These are phyloP conservation scores for Magnaporthiopsis rhizophila DNA, from an alignment of 2,329 filamentous ascomycete genomes.

Conservation along the genomic window DNA sequence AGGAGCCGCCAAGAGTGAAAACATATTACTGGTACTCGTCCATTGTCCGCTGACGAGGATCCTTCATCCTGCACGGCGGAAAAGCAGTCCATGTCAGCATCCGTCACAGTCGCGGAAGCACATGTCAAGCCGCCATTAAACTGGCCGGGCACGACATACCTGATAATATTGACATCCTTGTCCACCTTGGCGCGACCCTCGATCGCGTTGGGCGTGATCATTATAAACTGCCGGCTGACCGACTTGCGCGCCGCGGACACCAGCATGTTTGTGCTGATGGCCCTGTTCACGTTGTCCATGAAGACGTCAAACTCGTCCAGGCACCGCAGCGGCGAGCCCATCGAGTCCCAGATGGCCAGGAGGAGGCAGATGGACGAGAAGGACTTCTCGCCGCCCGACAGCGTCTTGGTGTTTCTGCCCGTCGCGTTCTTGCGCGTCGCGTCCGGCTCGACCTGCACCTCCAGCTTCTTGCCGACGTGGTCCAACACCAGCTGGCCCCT, in stretches of 20 bases:
- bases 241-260: conserved; percentile 76
- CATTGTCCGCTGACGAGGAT: conserved; percentile 49
- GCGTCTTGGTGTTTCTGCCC: conserved; percentile 79
- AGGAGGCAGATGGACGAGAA: conserved; percentile 95
- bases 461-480: conserved; percentile 64
- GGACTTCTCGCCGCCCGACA: conserved; percentile 95
- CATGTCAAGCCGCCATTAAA: background rate
- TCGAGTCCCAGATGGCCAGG: conserved; percentile 92
- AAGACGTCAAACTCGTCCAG: conserved; percentile 98
- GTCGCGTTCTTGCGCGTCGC: conserved; percentile 59
- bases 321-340: conserved; percentile 90
- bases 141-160: conserved; percentile 32
- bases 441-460: conserved; percentile 67
- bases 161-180: conserved; percentile 71
- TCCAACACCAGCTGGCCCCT: conserved; percentile 73
- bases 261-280: conserved; percentile 89
- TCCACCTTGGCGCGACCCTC: conserved; percentile 47
- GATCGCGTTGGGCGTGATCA: conserved; percentile 91
- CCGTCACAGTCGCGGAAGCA: background rate
- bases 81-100: conserved; percentile 17
- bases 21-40: conserved; percentile 7
- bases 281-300: conserved; percentile 96
- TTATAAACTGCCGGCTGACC: conserved; percentile 87
- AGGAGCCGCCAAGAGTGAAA: background rate
- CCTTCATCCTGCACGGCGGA: conserved; percentile 37